These are phyloP conservation scores for Sanghuangporus baumii DNA, from an alignment of 1,284 basidiomycete genomes.

Conservation along the genomic window DNA sequence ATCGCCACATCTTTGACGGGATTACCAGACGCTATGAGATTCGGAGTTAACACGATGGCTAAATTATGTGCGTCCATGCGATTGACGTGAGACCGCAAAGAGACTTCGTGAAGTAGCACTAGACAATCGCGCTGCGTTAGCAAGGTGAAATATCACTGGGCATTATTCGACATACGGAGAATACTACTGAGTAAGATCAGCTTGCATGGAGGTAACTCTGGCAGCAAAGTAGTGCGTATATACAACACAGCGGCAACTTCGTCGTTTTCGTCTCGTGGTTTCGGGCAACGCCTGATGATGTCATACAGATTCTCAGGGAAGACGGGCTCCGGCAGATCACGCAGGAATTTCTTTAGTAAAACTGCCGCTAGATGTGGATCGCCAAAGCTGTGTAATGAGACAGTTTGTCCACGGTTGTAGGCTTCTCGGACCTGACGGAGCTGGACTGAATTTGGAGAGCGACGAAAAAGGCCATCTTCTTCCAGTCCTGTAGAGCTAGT, in stretches of 20 bases:
- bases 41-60: constrained; percentile 72
- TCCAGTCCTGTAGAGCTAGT: constrained; percentile 43
- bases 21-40: constrained; percentile 64
- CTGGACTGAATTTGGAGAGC: constrained; percentile 66
- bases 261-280: constrained; percentile 42
- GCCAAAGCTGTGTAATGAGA: constrained; percentile 64
- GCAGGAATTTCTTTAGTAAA: constrained; percentile 77
- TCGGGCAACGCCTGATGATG: constrained; percentile 62
- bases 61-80: constrained; percentile 83
- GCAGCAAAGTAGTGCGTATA: constrained; percentile 60
- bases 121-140: constrained; percentile 1
- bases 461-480: constrained; percentile 76
- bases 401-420: constrained; percentile 79
- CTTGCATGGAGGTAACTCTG: constrained; percentile 61
- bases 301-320: constrained; percentile 67
- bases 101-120: constrained; percentile 78
- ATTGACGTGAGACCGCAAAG: constrained; percentile 56
- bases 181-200: constrained; percentile 69
- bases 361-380: constrained; percentile 81
- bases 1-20: constrained; percentile 68
- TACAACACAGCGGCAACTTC: constrained; percentile 57
- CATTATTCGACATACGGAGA: constrained; percentile 50
- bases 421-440: constrained; percentile 72
- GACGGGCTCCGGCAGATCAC: constrained; percentile 71
- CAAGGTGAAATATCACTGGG: not conserved